Evolutionary conservation across 2,329 filamentous ascomycete genomes (phyloP), one percentile per base, ranked within the genome.

Genomic region (Penicillium sp.): DNA sequence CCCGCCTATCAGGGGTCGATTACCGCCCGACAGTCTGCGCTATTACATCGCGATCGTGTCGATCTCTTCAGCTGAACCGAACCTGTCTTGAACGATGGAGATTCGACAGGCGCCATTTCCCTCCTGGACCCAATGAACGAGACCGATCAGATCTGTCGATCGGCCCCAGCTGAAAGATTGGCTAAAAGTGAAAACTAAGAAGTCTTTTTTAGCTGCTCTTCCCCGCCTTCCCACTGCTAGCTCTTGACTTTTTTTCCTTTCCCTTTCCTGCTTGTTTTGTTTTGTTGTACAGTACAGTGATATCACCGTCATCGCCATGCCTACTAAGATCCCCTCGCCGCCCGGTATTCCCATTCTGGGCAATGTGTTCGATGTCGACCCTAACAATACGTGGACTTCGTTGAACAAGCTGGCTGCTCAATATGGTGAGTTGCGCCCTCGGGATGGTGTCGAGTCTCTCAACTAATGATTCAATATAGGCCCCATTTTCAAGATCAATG

Each of bases 401-500:
- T 65, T 79, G 13, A 72, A 73, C 51, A 70, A 69, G 26, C 61
- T 80, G 4, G 69, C 74, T 4, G 70, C 74, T 38, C 70, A 73
- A 57, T 72, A 75, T 56, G 75, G 76, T 71, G 49, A 41, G 63
- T 56, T 32, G 27, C 13, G 27, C 24, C 7, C 9, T 26, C 24
- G 24, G 24, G 24, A 9, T 26, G 24, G 24, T 26, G 24, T 26
- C 9, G 7, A 9, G 24, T 26, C 24, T 1, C 20, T 10, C 34
- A 24, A 14, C 35, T 37, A 3, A 37, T 35, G 26, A 22, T 16
- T 41, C 18, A 3, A 27, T 16, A 11, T 54, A 80, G 80, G 80
- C 27, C 75, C 78, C 23, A 81, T 85, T 47, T 85, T 74, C 65
- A 77, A 78, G 52, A 68, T 86, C 40, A 72, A 67, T 4, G 72